Evolutionary conservation across 208 protist genomes (phyloP), one percentile per base, ranked within the genome.

Genomic region (Acanthamoeba royreba): DNA sequence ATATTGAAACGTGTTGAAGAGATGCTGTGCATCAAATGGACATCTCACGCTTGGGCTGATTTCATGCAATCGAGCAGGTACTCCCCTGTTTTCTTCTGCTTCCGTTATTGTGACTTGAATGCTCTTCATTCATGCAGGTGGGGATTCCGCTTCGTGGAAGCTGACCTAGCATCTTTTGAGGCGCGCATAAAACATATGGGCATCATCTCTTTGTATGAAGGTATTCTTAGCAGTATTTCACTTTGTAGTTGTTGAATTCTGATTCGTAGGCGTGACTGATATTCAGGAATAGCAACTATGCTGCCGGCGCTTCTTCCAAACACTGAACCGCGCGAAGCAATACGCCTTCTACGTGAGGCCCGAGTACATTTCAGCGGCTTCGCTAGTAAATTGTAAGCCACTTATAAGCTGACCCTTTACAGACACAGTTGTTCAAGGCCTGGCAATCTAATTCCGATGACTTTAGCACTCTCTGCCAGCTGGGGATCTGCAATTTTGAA

Each of bases 391-490:
- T 1, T 33, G 63, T n/a, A n/a, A n/a, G n/a, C n/a, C n/a, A n/a
- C n/a, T n/a, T n/a, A n/a, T n/a, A n/a, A n/a, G n/a, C n/a, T n/a
- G n/a, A n/a, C n/a, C n/a, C n/a, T n/a, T n/a, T 13, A 35, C 43
- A 87, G 66, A 77, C 66, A 5, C 66, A 87, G 15, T 28, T 87
- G 19, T 87, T 35, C 77, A 25, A 87, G 4, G 47, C 77, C 1
- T 87, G 77, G 77, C 19, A 87, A 15, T 87, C 77, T 28, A 87
- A 87, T 46, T 49, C 77, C 13, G 77, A 87, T 46, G 77, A 87
- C 77, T 87, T 87, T 17, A 87, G 47, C 28, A 40, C 77, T 4
- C 45, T 87, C n/a, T 35, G 42, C 2, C 77, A 87, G 45, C 33
- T 87, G 7, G 77, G 45, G n/a, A 46, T 87, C 11, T 87, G 77